Base-by-base conservation (phyloP, 768 basidiomycete species). In the Mycena crocata region DNA sequence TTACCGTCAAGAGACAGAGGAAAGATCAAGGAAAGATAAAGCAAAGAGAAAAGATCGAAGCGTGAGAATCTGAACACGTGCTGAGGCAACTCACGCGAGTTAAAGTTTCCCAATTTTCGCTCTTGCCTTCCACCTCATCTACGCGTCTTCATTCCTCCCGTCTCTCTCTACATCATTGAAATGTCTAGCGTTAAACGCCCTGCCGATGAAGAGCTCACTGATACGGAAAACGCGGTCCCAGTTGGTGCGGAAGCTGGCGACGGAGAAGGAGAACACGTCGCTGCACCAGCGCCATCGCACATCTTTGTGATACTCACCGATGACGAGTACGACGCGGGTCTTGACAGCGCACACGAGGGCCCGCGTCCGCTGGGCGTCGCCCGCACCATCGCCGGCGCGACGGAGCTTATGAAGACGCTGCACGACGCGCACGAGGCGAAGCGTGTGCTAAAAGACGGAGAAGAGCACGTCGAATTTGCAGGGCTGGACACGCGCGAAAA, bases 331-430 rank as follows among this genome's bases (percentile, higher is more conserved):
- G 39, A 58, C 48, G 35, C 45, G n/a, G 63, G 63, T 3, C 56
- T 64, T 9, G 28, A 44, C 32, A 48, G 45, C 26, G 46, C 7
- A 5, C 56, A 57, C 46, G 63, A 64, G 24, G 63, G 56, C 19
- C 45, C 56, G 12, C 48, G 54, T 9, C 63, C 56, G 10, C 63
- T 58, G 5, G 63, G 63, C 21, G 55, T 64, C 46, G 63, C 63
- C 37, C 56, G 63, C 37, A 64, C 63, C 3, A 1, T 54, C 23
- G 23, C 28, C 2, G 60, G 60, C 15, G 49, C 60, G 9, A 44
- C 28, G 50, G 50, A 28, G 51, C 3, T 54, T 14, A 24, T 62
- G 50, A 44, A 62, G 51, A 34, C 1, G 14, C 42, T 52, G 30
- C 51, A 62, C 42, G 60, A 62, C 21, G 60, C 50, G 40, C 19